phyloP scores from a whole-genome alignment of 306 rosid species.

The Prunus persica region DNA sequence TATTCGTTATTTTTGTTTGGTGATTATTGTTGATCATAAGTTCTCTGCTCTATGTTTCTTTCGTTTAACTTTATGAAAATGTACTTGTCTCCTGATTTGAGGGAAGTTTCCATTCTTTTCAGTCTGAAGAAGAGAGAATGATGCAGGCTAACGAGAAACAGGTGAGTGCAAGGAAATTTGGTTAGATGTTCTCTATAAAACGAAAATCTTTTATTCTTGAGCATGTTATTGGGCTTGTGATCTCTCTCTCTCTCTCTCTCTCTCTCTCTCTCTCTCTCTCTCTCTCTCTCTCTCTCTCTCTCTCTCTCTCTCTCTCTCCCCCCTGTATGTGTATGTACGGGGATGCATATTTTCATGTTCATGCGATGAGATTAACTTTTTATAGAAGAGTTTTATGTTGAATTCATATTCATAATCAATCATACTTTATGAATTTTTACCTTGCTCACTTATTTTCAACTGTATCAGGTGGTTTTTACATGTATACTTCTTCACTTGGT shows the following conservation, averaged over 20 bases:
- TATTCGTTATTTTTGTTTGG: not conserved
- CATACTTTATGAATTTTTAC: not conserved
- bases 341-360: not conserved
- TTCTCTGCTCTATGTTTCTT: not conserved
- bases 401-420: constrained; percentile 13
- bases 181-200: not conserved
- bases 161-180: constrained; percentile 37
- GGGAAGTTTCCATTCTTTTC: constrained; percentile 25
- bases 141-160: constrained; percentile 50
- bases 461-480: not conserved
- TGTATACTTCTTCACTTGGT: not conserved
- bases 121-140: constrained; percentile 89
- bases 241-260: not conserved
- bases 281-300: not conserved
- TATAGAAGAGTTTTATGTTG: not conserved
- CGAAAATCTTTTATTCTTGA: not conserved
- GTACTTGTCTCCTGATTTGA: constrained; percentile 17
- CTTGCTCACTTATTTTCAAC: not conserved
- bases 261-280: not conserved
- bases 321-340: no score
- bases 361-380: not conserved
- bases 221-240: not conserved
- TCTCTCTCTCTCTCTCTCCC: not conserved
- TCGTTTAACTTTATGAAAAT: not conserved
- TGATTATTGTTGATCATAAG: not conserved